These are phyloP conservation scores for Viola pubescens DNA, from an alignment of 441 rosid genomes.

Conservation along the genomic window DNA sequence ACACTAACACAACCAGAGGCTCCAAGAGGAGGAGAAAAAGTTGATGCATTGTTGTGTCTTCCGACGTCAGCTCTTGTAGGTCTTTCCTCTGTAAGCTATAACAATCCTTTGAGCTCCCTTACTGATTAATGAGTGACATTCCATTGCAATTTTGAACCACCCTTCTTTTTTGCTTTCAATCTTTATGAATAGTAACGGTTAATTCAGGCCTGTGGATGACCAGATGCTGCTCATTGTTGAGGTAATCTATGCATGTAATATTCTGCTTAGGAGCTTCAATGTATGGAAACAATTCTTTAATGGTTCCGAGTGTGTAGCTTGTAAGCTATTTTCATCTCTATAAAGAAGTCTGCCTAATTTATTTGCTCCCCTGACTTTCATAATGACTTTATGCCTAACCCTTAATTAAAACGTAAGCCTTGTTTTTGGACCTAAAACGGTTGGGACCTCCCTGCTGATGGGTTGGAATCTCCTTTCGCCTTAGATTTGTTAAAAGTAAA, in stretches of 20 bases:
- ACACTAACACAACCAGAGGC: slow-evolving; percentile 23
- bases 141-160: neutral
- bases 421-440: too few relatives aligned
- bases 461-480: too few relatives aligned
- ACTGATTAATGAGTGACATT: neutral
- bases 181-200: neutral
- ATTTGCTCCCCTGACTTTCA: too few relatives aligned
- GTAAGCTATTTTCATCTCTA: neutral
- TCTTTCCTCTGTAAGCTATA: slow-evolving; percentile 3
- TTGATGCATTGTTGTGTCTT: slow-evolving; percentile 15
- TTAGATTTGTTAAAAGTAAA: too few relatives aligned
- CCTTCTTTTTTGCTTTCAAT: neutral
- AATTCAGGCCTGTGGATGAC: neutral
- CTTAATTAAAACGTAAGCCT: too few relatives aligned
- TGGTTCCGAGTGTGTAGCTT: too few relatives aligned
- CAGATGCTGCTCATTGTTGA: neutral
- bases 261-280: neutral
- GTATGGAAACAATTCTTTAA: neutral
- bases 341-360: too few relatives aligned
- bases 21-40: slow-evolving; percentile 61
- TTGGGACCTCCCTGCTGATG: too few relatives aligned
- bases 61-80: slow-evolving; percentile 1
- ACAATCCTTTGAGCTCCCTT: neutral
- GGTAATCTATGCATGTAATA: neutral
- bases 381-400: too few relatives aligned